Base-by-base conservation (phyloP, 179 eudicot species). In the Camellia oleifera region DNA sequence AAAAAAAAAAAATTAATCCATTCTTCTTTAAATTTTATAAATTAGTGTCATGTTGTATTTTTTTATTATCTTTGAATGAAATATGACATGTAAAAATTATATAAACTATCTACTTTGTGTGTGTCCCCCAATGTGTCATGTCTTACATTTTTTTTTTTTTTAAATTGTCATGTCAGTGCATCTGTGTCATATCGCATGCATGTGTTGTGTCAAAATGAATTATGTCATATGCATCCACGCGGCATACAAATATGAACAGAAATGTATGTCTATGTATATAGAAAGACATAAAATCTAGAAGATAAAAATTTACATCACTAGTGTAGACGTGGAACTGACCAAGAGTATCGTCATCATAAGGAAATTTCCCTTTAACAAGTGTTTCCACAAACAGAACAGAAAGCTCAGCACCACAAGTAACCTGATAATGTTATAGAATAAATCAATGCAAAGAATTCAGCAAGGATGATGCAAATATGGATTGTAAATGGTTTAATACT, bases 351-450 rank as follows among this genome's bases (percentile, higher is more conserved):
- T 88, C 92, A 79, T 81, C 78, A 69, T 82, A 95, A 61, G 89
- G 86, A 81, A 85, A 70, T 76, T 91, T 94, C 79, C 94, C 98
- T 88, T 95, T 95, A 62, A 90, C 93, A 72, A 95, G 98, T 52
- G 93, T 87, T 63, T 95, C 98, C 74, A 91, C 97, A 72, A 88
- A 91, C 80, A 89, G 72, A 68, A 87, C 84, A 71, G 99, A 97
- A 88, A 95, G 93, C 89, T 95, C 99, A 66, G 95, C 88, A 72
- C 99, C 99, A 88, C 99, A 95, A 44, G 97, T 94, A 80, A 95
- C 90, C 99, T 95, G 84, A 66, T 82, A 76, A 82, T 60, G 20
- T 50, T 8, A 14, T 12, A 46, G 12, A 52, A 13, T 78, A 58
- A 78, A 53, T 75, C 26, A 84, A 6, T 7, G 63, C 0, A 60